Base-by-base conservation (phyloP, 1,284 basidiomycete genomes). In the Ustilago xerochloae region DNA sequence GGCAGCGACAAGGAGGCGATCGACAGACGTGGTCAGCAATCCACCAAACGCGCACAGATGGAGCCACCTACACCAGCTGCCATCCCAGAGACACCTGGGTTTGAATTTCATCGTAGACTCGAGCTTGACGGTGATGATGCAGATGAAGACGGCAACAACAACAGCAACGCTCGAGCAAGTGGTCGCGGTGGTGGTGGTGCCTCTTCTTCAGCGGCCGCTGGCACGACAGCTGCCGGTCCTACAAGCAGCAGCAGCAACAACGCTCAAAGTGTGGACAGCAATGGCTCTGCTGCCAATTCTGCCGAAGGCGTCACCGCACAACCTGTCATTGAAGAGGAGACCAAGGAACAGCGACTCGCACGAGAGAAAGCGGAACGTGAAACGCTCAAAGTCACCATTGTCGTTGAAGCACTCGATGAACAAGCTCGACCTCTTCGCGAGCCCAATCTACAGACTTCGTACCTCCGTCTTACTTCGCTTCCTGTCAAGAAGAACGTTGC, bases 371-470 rank as follows among this genome's bases (percentile, higher is more conserved):
- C 71, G 3, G 78, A 78, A 29, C 64, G 75, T 30, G 79, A 81
- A 48, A 81, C 80, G 30, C 63, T 81, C 54, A 77, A 79, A 32
- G 28, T 83, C 3, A 69, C 78, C 20, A 68, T 84, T 10, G 69
- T 80, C 1, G 74, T 84, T 13, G 82, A 84, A 57, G 82, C 81
- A 22, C 65, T 83, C 8, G 81, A 82, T 48, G 81, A 82, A 30
- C 65, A 77, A 20, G 79, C 73, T 6, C 52, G 66, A 18, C 77
- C 80, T 0, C 61, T 82, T 1, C 48, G 51, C 13, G 67, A 78
- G 52, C 78, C 79, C 10, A 84, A 83, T 38, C 65, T 80, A 20
- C 72, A 81, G 29, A 83, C 78, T 5, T 72, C 79, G 18, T 81
- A 80, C 33, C 41, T 81, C 29, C 72, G 80, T 20, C 30, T 81